phyloP scores from a whole-genome alignment of 2,329 filamentous ascomycete genomes.

The Sclerotinia sclerotiorum region DNA sequence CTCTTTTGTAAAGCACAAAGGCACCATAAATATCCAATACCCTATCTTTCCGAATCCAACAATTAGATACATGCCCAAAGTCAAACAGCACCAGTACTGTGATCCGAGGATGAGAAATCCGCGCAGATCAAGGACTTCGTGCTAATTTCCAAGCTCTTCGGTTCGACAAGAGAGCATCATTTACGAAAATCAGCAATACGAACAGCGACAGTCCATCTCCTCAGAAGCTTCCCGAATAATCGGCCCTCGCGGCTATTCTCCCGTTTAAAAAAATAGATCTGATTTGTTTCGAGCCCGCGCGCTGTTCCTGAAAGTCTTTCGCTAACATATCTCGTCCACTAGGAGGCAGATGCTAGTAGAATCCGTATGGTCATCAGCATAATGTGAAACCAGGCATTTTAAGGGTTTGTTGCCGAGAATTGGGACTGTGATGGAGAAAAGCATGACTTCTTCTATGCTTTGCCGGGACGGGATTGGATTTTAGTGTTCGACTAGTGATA shows the following conservation, averaged over 20 bases:
- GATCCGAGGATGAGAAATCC: not conserved
- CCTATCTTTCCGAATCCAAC: not conserved
- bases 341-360: not conserved
- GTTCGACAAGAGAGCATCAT: not conserved
- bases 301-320: not conserved
- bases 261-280: not conserved
- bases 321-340: not conserved
- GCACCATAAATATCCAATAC: no score
- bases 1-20: not conserved
- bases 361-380: not conserved
- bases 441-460: not conserved
- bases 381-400: conserved; percentile 2
- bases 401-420: not conserved
- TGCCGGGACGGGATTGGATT: not conserved
- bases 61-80: not conserved
- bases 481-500: not conserved
- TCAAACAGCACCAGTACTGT: not conserved
- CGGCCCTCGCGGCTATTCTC: not conserved
- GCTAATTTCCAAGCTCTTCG: not conserved
- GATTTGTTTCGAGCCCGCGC: conserved; percentile 1
- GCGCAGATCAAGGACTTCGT: not conserved
- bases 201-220: not conserved
- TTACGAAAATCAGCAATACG: not conserved
- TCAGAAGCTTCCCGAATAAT: not conserved
- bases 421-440: not conserved